phyloP scores from a whole-genome alignment of 257 asterid species.

The Solanum piurae region DNA sequence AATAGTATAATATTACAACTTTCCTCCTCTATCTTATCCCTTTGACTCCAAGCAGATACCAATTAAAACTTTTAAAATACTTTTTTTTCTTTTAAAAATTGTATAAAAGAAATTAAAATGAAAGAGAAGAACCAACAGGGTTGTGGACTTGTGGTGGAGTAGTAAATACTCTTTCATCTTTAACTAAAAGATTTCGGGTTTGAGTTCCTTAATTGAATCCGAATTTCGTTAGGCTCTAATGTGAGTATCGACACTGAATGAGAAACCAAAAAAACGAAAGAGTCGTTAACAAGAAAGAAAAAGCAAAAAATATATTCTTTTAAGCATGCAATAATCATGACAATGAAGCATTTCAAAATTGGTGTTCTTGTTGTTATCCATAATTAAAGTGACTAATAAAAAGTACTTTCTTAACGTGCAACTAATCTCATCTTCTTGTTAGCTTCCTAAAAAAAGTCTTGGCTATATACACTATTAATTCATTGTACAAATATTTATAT shows the following conservation, averaged over 20 bases:
- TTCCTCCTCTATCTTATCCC: not conserved
- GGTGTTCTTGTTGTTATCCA: not conserved
- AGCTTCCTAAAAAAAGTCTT: not conserved
- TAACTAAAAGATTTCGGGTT: accelerated
- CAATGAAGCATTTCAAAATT: not conserved
- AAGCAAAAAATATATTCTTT: not conserved
- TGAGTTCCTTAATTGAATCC: no score
- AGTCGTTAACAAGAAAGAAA: not conserved
- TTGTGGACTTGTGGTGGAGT: not conserved
- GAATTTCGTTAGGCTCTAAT: accelerated
- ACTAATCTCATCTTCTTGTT: not conserved
- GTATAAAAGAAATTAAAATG: not conserved
- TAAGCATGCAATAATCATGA: not conserved
- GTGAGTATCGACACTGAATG: no score
- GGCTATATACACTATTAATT: not conserved
- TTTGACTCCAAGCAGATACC: not conserved
- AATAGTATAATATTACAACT: not conserved
- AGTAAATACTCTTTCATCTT: no score
- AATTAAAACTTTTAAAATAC: not conserved
- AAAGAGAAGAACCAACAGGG: not conserved
- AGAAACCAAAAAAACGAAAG: not conserved
- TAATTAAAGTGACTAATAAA: not conserved
- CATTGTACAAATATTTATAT: not conserved
- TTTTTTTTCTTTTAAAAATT: not conserved
- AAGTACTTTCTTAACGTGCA: not conserved